Base-by-base conservation (phyloP, 2,329 filamentous ascomycete species). In the Mycocentrospora acerina region DNA sequence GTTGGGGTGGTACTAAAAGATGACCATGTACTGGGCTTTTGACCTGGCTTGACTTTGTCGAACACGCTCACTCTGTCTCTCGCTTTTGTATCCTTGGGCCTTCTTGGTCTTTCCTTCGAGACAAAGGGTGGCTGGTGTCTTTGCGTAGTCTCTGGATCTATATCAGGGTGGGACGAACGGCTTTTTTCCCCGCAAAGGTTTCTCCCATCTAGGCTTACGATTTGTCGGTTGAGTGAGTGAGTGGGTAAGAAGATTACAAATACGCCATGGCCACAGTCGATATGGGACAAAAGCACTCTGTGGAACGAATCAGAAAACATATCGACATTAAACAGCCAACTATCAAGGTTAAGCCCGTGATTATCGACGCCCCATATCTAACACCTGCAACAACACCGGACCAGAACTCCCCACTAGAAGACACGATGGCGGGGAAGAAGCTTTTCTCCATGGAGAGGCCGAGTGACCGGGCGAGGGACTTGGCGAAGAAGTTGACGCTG, bases 401-500 rank as follows among this genome's bases (percentile, higher is more conserved):
- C 17, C 44, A 59, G 28, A 45, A 48, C 24, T 54, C 53, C 6
- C 39, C 53, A 15, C 51, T 49, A 18, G 50, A 59, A n/a, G 42
- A 53, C 16, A 35, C 30, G 32, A 67, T 67, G 62, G 45, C 57
- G 22, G 61, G 56, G 22, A 66, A 62, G 50, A 65, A 66, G 37
- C 37, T 63, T 11, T 64, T 60, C 37, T 48, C 48, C 7, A 35
- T 61, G 28, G 54, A 62, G 40, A 59, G 42, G 38, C 59, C 64
- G 22, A 61, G 63, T 17, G 58, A 66, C 24, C 57, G 42, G 44
- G 66, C 66, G 29, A 56, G 55, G 30, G 62, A 64, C 25, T 37
- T 68, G 40, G 66, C 63, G 14, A 52, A 58, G 18, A 60, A 58
- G 45, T 49, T 69, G 49, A 62, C 59, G 7, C 49, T 69, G 36